Evolutionary conservation across 108 stramenopile genomes (phyloP).

Genomic region (Discostella stelligeroides): DNA sequence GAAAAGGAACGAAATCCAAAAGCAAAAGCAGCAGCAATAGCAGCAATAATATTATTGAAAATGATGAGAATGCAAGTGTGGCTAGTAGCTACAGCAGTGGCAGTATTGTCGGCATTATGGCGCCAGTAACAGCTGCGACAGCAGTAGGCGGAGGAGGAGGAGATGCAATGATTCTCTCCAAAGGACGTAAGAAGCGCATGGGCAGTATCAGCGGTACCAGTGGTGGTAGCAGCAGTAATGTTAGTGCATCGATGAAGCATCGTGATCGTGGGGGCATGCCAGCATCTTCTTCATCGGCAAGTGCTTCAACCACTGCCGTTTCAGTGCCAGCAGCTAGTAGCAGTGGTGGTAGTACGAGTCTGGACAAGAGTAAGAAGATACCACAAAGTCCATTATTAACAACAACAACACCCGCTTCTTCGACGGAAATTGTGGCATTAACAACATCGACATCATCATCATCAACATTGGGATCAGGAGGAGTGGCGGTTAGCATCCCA

Average conservation of each 20-base stretch:
- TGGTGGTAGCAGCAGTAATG: neutral
- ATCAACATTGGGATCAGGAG: neutral
- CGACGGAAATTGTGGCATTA: too few relatives aligned
- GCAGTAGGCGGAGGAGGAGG: neutral
- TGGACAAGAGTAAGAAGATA: neutral
- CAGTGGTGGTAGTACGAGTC: too few relatives aligned
- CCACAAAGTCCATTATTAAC: too few relatives aligned
- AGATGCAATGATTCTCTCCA: neutral
- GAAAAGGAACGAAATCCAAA: neutral
- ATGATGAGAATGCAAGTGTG: neutral
- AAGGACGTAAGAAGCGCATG: constrained; percentile 13
- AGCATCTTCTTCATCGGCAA: neutral
- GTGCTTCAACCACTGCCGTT: too few relatives aligned
- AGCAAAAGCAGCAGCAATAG: neutral
- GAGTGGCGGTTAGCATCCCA: neutral
- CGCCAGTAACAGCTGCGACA: neutral
- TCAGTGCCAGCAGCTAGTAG: too few relatives aligned
- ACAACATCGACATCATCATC: too few relatives aligned
- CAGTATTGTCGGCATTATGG: neutral
- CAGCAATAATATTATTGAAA: neutral
- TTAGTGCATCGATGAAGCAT: too few relatives aligned
- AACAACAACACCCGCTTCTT: too few relatives aligned
- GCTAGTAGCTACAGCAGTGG: neutral
- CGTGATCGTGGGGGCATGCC: too few relatives aligned
- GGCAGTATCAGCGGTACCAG: constrained; percentile 1